A percentile compares a stretch with the other conserved stretches of the same genome.
These are phyloP conservation scores for Xylaria grammica DNA, from an alignment of 495 filamentous ascomycete genomes.

Conservation along the genomic window DNA sequence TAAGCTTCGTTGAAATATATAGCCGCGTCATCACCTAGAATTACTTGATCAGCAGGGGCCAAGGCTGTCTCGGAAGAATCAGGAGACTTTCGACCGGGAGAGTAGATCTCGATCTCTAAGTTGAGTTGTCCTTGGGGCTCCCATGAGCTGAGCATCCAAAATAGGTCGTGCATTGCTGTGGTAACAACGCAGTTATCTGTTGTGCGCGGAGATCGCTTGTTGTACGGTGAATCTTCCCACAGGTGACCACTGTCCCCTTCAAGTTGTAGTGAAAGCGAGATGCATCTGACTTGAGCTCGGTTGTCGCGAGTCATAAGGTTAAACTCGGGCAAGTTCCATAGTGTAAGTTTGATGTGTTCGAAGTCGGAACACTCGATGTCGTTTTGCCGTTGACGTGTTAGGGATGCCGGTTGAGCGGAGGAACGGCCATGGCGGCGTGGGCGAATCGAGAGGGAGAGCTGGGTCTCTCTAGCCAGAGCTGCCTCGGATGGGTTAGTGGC, in stretches of 20 bases:
- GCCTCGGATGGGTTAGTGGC: neutral
- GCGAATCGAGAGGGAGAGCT: no score
- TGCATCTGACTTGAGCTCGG: slow-evolving; percentile 34
- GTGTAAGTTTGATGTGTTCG: slow-evolving; percentile 35
- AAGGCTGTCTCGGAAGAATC: slow-evolving; percentile 31
- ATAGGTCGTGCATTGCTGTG: slow-evolving; percentile 35
- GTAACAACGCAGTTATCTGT: slow-evolving; percentile 26
- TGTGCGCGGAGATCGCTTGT: slow-evolving; percentile 21
- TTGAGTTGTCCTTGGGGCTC: slow-evolving; percentile 34
- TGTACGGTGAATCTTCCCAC: slow-evolving; percentile 1
- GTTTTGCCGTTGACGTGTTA: slow-evolving; percentile 38
- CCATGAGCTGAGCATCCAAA: slow-evolving; percentile 37
- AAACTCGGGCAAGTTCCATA: slow-evolving; percentile 35
- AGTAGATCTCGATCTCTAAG: slow-evolving; percentile 39
- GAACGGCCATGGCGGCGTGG: no score
- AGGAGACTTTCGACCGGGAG: slow-evolving; percentile 25
- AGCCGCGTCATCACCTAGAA: slow-evolving; percentile 17
- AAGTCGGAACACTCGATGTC: slow-evolving; percentile 36
- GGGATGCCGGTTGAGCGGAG: slow-evolving; percentile 35
- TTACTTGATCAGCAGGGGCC: slow-evolving; percentile 19
- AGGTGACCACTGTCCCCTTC: slow-evolving; percentile 28
- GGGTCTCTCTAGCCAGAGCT: neutral
- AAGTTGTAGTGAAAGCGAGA: slow-evolving; percentile 39
- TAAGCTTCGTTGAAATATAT: slow-evolving; percentile 23
- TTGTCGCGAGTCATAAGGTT: slow-evolving; percentile 34